Base-by-base conservation (phyloP, 1,284 basidiomycete genomes). In the Microstroma glucosiphilum region DNA sequence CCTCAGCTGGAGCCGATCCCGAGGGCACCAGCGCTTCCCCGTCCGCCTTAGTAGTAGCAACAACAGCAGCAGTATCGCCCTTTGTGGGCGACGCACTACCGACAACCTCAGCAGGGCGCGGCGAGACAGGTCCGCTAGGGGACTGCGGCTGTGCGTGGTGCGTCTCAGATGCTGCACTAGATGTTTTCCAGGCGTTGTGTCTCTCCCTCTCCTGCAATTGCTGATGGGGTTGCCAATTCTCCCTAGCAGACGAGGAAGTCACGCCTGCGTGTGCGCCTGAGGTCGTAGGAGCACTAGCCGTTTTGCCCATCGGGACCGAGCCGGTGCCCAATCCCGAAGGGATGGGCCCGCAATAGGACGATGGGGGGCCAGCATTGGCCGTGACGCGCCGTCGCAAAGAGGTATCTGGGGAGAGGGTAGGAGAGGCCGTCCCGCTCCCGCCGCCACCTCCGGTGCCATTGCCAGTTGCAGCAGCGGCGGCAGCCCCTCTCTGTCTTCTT, bases 271-370 rank as follows among this genome's bases (percentile, higher is more conserved):
- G 4, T 48, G 43, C 3, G 6, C 3, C 43, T 6, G 43, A 48
- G 17, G 15, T 17, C 4, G 43, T 6, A 48, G 43, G 43, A 12
- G 43, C 17, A 48, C 17, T 21, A 21, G 51, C 13, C 6, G 51
- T 25, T 6, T 25, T 25, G 25, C 13, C 51, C 51, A 23, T 19
- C 21, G 51, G 21, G 4, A 25, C 51, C 6, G 25, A 54, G 8
- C 25, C 51, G 51, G 21, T 23, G 51, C 51, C 51, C 51, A 17
- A 19, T 23, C 51, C 21, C 8, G 15, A 23, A 7, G 51, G 26
- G 51, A 19, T 21, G 51, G 6, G 51, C 51, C 51, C 51, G 15
- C 51, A 21, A 26, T 54, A 54, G 51, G 51, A 17, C 51, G 51
- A 23, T 15, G 51, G 51, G 2, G 51, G 51, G 6, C 51, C 51